Evolutionary conservation across 192 early-diverging fungal genomes (phyloP), one percentile per base, ranked within the genome.

Genomic region (Chytriomyces hyalinus): DNA sequence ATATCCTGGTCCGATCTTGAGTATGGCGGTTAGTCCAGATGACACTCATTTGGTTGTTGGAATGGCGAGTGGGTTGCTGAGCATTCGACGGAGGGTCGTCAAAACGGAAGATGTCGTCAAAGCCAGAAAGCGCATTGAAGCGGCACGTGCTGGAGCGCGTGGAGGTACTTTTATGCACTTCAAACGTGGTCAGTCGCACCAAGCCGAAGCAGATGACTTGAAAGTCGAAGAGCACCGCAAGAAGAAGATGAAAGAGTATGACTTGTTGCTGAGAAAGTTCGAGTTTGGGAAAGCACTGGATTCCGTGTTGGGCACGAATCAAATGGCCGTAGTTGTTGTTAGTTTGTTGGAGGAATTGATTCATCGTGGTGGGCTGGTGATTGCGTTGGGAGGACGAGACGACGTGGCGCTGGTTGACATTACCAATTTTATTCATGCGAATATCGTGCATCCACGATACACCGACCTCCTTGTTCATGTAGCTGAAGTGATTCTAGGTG

Each of bases 281-380:
- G 88, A 95, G 75, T 97, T 96, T 76, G 88, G 87, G 17, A 93
- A 95, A 51, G 97, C 97, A 13, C 83, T 99, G 26, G 96, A 99
- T 82, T 90, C 92, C 8, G 91, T 91, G 60, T 75, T 98, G 72
- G 84, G 87, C 46, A 91, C 89, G 78, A 86, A 83, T 66, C 69
- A 28, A 10, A 10, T 62, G 36, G 74, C 80, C 7, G 46, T 92
- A 59, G 87, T 94, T 1, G 88, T 94, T 1, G 88, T 93, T 24
- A 88, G 92, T 69, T 71, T 99, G 77, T 80, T 97, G 63, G 93
- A 97, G 77, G 97, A 99, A 82, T 87, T 99, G 43, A 86, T 95
- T 53, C 91, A 95, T 72, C 92, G 95, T 69, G 93, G 94, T 57
- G 95, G 89, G 15, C 85, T 99, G 28, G 85, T 78, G 53, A 78